Conservation (phyloP, 306 rosid genomes). For the Astragalus glycyphyllos region DNA sequence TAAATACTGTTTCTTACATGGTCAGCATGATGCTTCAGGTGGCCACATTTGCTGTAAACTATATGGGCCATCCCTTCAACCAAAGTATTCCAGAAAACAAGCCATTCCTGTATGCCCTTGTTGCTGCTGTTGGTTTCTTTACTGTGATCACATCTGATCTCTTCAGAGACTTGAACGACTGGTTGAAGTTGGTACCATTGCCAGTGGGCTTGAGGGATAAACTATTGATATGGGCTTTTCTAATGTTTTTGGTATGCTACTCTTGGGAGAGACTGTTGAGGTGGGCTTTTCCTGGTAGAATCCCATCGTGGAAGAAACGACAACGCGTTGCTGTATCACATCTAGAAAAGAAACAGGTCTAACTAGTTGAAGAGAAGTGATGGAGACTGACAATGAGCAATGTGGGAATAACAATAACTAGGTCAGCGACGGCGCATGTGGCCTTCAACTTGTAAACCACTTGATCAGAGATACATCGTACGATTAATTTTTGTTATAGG, state of each 20-base stretch:
- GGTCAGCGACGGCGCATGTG: constrained; percentile 7
- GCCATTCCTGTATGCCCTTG: constrained; percentile 81
- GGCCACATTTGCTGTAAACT: constrained; percentile 99
- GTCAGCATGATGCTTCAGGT: constrained; percentile 99
- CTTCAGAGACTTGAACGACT: constrained; percentile 81
- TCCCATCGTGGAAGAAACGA: constrained; percentile 89
- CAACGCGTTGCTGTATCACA: constrained; percentile 70
- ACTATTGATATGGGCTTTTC: constrained; percentile 82
- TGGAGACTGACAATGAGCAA: constrained; percentile 22
- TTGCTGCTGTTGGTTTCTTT: constrained; percentile 77
- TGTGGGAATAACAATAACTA: constrained; percentile 28
- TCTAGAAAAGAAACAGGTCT: constrained; percentile 69
- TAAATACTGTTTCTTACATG: constrained; percentile 97
- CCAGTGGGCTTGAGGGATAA: constrained; percentile 85
- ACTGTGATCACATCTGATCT: constrained; percentile 86
- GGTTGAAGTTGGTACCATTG: constrained; percentile 91
- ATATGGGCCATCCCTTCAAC: constrained; percentile 99
- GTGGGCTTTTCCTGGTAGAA: constrained; percentile 91
- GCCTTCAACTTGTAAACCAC: constrained; percentile 24
- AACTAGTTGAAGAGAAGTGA: constrained; percentile 39
- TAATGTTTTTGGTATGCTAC: constrained; percentile 82
- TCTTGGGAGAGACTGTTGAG: constrained; percentile 88
- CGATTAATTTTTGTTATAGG: constrained; percentile 41
- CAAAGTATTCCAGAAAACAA: constrained; percentile 93
- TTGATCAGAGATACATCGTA: constrained; percentile 26